phyloP scores from a whole-genome alignment of 2,329 filamentous ascomycete species.

The Colletotrichum theobromicola region DNA sequence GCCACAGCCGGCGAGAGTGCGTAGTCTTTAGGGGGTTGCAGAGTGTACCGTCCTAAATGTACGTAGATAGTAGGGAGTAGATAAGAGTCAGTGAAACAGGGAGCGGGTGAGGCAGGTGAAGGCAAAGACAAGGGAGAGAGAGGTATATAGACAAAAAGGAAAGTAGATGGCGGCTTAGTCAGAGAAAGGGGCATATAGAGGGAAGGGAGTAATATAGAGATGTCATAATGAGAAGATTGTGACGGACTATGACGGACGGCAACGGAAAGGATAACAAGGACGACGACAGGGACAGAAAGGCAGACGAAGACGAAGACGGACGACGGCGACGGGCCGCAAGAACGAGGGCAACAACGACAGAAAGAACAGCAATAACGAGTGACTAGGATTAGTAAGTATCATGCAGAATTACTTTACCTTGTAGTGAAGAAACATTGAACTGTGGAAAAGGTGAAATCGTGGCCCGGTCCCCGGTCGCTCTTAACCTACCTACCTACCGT shows the following conservation, averaged over 20 bases:
- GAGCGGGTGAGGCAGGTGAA: neutral
- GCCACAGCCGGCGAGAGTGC: no score
- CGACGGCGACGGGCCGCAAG: neutral
- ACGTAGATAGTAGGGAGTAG: no score
- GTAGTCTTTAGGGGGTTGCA: no score
- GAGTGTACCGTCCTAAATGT: no score
- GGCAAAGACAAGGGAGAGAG: neutral
- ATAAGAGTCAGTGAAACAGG: neutral
- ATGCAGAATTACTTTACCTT: no score
- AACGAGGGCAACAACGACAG: neutral
- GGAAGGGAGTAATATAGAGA: rapidly evolving
- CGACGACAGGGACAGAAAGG: neutral
- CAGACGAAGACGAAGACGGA: neutral
- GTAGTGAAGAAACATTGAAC: rapidly evolving
- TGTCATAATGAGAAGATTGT: neutral
- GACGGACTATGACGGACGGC: neutral
- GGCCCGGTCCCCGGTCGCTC: no score
- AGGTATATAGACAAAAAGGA: neutral
- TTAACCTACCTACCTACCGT: no score
- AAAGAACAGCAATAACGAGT: neutral
- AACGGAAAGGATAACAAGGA: neutral
- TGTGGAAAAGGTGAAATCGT: neutral
- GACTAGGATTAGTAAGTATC: neutral
- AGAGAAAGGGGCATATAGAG: neutral
- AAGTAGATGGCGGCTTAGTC: no score